phyloP scores from a whole-genome alignment of 192 early-diverging fungal species.

The Diversispora epigaea region DNA sequence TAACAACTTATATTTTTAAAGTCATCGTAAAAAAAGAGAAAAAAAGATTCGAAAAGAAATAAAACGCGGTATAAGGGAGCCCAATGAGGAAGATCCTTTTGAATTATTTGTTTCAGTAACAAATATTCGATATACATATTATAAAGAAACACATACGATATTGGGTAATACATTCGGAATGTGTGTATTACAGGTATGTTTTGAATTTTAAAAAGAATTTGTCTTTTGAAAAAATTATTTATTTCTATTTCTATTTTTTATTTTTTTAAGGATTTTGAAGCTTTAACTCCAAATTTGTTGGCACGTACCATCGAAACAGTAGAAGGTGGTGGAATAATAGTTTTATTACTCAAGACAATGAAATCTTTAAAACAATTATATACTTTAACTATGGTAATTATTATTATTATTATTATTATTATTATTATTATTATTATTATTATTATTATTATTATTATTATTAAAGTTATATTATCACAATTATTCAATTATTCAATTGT shows the following conservation, averaged over 20 bases:
- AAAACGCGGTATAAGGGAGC: conserved; percentile 84
- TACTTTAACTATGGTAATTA: conserved; percentile 90
- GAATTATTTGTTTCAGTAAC: conserved; percentile 96
- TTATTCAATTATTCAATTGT: neutral
- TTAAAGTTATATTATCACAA: neutral
- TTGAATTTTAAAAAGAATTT: neutral
- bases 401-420: neutral
- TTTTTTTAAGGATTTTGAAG: conserved; percentile 86
- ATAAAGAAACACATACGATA: conserved; percentile 98
- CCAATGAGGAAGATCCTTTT: conserved; percentile 97
- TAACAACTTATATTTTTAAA: conserved; percentile 31
- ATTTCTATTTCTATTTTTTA: neutral
- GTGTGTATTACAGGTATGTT: conserved; percentile 81
- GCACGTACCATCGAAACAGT: conserved; percentile 98
- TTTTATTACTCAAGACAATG: conserved; percentile 94
- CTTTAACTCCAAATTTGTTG: conserved; percentile 93
- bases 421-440: neutral
- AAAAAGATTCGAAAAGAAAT: conserved; percentile 94
- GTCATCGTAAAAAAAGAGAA: conserved; percentile 96
- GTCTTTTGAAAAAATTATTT: conserved; percentile 26
- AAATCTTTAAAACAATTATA: conserved; percentile 94
- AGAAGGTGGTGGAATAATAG: conserved; percentile 94
- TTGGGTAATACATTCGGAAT: conserved; percentile 98
- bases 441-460: conserved; percentile 4
- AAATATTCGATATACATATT: conserved; percentile 97